A percentile compares a stretch with the other conserved stretches of the same genome.
Conservation (phyloP, 129 eudicot genomes). For the Flaveria sonorensis region DNA sequence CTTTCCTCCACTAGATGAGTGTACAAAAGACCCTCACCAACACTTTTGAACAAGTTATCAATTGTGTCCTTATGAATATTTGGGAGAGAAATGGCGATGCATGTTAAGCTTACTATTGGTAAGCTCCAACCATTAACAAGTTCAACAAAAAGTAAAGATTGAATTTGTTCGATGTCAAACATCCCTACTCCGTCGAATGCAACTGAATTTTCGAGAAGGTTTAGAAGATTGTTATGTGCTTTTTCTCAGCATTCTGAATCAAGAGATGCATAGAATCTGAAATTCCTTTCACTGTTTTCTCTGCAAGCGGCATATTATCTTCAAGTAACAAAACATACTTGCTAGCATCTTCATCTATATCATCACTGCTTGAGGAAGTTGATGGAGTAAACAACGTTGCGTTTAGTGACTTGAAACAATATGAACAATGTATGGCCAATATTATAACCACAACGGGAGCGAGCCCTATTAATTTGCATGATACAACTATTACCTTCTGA, state of each 20-base stretch:
- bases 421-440: background rate
- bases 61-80: background rate
- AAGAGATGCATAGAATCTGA: conserved; percentile 16
- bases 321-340: background rate
- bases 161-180: background rate
- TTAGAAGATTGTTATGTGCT: background rate
- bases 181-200: background rate
- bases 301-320: background rate
- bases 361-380: background rate
- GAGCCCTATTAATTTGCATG: conserved; percentile 9
- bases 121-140: conserved; percentile 22
- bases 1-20: conserved; percentile 17
- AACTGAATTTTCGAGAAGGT: background rate
- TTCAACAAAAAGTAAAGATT: background rate
- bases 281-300: background rate
- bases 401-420: background rate
- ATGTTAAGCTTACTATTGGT: conserved; percentile 19
- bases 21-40: conserved; percentile 15
- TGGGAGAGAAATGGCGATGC: conserved; percentile 6
- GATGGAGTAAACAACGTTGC: background rate
- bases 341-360: background rate
- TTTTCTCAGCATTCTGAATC: background rate
- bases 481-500: conserved; percentile 12
- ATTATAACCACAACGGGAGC: background rate
- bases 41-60: conserved; percentile 9